Evolutionary conservation across 371 early-diverging fungal species (phyloP), one percentile per base, ranked within the genome.

Genomic region (Ecytonucleospora hepatopenaei): DNA sequence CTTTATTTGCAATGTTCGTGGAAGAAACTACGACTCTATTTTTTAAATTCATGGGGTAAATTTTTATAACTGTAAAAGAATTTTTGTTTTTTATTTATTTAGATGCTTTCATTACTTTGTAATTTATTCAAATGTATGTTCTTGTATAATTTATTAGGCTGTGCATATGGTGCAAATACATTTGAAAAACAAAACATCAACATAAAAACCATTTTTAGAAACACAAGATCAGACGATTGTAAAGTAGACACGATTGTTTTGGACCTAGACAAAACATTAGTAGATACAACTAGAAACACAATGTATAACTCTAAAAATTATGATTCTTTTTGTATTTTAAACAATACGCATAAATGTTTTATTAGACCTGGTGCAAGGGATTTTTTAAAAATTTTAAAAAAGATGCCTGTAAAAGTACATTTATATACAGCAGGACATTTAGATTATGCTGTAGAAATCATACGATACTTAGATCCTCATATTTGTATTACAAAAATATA

Each of bases 31-130:
- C 26, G 19, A 51, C 4, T 8, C 19, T 26, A 51, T 24, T 26
- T 51, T 24, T 5, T 19, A 51, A 51, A 4, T 51, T 51, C 53
- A 51, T 51, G 53, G 53, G 53, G 53, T 51, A 51, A 51, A 21
- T 21, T 17, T 51, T 51, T 24, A 4, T 4, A 40, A 40, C n/a
- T 40, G 40, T 12, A 40, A 15, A 8, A 51, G 19, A 21, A 51
- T 21, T 21, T 21, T 19, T 24, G 26, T 8, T 24, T 24, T 40
- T 40, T 8, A 40, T 40, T 40, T 40, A 40, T 40, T 40, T 8
- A 40, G n/a, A 12, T 12, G 40, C n/a, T n/a, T 40, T 40, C 40
- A 8, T 40, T 40, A 40, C 8, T 8, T 40, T 12, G n/a, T 40
- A 40, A 12, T 8, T 40, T 40, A 12, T 40, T 8, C 40, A 40